These are phyloP conservation scores for Misopates orontium DNA, from an alignment of 257 asterid species.

Conservation along the genomic window DNA sequence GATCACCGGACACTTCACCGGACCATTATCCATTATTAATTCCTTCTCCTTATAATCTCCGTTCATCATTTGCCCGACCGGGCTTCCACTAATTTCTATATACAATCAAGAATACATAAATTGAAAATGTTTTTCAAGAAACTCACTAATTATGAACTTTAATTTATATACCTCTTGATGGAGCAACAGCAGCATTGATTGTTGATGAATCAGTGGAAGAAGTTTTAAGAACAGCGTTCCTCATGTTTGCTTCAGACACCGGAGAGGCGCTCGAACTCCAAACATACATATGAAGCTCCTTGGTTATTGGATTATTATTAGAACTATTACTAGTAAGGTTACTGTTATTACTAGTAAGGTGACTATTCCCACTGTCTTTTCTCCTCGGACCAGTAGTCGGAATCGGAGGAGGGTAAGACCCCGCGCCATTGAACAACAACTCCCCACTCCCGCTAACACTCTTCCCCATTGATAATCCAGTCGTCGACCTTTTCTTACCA, in stretches of 20 bases:
- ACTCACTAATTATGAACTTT: too few species aligned
- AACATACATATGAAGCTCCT: slow-evolving; percentile 73
- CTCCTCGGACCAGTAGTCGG: slow-evolving; percentile 54
- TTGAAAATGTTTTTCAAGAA: neutral
- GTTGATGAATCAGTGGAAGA: slow-evolving; percentile 34
- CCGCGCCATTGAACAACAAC: slow-evolving; percentile 32
- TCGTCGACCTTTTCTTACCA: slow-evolving; percentile 40
- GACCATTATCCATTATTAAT: slow-evolving; percentile 37
- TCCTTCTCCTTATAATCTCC: slow-evolving; percentile 67
- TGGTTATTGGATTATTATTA: neutral
- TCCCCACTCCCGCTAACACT: slow-evolving; percentile 88
- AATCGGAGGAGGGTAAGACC: slow-evolving; percentile 62
- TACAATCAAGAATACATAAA: neutral
- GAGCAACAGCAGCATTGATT: slow-evolving; percentile 46
- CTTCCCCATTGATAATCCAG: too few species aligned
- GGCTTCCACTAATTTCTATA: slow-evolving; percentile 57
- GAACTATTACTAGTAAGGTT: neutral
- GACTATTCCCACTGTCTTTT: slow-evolving; percentile 39
- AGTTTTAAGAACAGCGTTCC: slow-evolving; percentile 40
- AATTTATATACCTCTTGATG: slow-evolving; percentile 44
- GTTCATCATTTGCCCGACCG: slow-evolving; percentile 44
- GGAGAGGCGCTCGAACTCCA: slow-evolving; percentile 96
- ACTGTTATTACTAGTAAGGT: neutral
- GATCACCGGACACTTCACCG: slow-evolving; percentile 39
- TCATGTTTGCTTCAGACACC: slow-evolving; percentile 66